These are phyloP conservation scores for Globisporangium cederbergense DNA, from an alignment of 352 stramenopile genomes.

Conservation along the genomic window DNA sequence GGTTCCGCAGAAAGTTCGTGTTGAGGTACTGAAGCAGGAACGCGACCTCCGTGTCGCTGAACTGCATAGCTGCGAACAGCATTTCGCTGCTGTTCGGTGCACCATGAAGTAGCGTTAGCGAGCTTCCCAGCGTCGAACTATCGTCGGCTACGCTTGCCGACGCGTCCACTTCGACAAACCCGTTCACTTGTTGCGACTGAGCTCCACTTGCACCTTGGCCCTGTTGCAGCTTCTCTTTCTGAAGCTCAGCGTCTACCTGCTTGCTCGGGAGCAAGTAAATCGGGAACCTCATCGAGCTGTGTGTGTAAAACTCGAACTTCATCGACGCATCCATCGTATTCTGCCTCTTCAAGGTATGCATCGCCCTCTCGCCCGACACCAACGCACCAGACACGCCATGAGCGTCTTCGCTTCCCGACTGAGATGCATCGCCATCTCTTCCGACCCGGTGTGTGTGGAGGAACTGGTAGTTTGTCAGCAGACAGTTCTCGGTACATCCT, in stretches of 20 bases:
- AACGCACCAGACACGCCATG: not conserved
- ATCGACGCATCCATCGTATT: not conserved
- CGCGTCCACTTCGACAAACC: conserved; percentile 49
- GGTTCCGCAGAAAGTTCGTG: conserved; percentile 68
- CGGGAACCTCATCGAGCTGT: conserved; percentile 46
- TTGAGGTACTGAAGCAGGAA: conserved; percentile 87
- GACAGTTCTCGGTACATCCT: conserved; percentile 89
- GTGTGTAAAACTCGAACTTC: conserved; percentile 43
- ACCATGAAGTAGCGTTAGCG: conserved; percentile 5
- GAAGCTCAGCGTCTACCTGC: conserved; percentile 38
- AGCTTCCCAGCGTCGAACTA: not conserved
- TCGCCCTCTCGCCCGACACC: not conserved
- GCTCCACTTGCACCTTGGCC: not conserved
- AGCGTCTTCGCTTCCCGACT: not conserved
- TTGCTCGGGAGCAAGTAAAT: conserved; percentile 51
- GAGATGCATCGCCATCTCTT: not conserved
- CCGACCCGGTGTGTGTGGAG: conserved; percentile 40
- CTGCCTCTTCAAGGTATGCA: not conserved
- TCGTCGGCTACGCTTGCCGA: conserved; percentile 22
- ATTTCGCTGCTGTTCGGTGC: not conserved
- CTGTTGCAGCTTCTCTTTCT: conserved; percentile 26
- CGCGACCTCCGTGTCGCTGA: conserved; percentile 42
- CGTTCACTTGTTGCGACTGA: conserved; percentile 11
- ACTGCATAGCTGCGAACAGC: conserved; percentile 2
- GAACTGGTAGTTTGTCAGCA: conserved; percentile 90